These are phyloP conservation scores for Flaveria brownii DNA, from an alignment of 129 eudicot genomes.

Conservation along the genomic window DNA sequence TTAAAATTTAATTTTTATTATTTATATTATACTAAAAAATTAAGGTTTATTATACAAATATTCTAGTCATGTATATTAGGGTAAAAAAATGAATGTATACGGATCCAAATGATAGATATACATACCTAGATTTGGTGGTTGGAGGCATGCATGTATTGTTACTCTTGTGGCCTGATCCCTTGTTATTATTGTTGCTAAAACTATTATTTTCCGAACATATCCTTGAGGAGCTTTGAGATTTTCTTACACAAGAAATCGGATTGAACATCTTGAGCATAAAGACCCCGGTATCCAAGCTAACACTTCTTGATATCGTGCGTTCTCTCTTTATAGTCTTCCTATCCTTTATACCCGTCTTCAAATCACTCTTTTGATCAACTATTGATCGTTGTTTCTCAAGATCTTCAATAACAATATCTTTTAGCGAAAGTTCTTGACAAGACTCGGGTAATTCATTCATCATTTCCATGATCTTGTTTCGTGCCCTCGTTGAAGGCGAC, in stretches of 20 bases:
- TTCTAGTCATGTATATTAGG: too few relatives aligned
- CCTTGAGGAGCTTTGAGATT: slow-evolving; percentile 25
- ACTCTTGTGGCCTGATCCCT: slow-evolving; percentile 8
- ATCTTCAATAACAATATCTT: slow-evolving; percentile 56
- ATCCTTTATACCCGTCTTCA: slow-evolving; percentile 2
- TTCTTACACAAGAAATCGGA: slow-evolving; percentile 39
- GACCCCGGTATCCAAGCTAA: slow-evolving; percentile 61
- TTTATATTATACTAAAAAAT: too few relatives aligned
- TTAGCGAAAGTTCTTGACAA: slow-evolving; percentile 51
- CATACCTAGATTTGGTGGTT: slow-evolving; percentile 26
- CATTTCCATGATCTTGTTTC: slow-evolving; percentile 42
- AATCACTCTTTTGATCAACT: slow-evolving; percentile 23
- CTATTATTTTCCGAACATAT: slow-evolving; percentile 4
- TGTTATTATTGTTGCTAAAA: slow-evolving; percentile 14
- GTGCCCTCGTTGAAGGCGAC: slow-evolving; percentile 21
- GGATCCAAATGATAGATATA: neutral
- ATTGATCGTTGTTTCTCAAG: neutral
- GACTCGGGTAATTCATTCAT: slow-evolving; percentile 47
- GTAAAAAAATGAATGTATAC: neutral
- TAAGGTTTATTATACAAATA: too few relatives aligned
- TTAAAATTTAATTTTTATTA: too few relatives aligned
- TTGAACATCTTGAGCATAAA: slow-evolving; percentile 57
- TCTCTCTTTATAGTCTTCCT: slow-evolving; percentile 14
- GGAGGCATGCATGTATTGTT: neutral
- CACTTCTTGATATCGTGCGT: slow-evolving; percentile 38